These are phyloP conservation scores for Dendryphion nanum DNA, from an alignment of 2,329 filamentous ascomycete species.

Conservation along the genomic window DNA sequence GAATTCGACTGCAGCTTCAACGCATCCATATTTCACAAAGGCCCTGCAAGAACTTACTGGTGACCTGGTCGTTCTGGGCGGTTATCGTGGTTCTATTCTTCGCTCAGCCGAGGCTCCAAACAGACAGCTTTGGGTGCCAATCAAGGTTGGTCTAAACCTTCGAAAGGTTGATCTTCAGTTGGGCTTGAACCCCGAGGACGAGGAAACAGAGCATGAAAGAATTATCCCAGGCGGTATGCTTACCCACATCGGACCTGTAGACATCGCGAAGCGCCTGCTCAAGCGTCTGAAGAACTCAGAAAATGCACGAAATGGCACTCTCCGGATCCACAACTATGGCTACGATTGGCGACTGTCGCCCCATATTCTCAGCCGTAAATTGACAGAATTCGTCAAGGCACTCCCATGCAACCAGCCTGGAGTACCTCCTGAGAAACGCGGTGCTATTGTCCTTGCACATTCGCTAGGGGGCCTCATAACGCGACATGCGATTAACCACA, in stretches of 20 bases:
- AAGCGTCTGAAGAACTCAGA: conserved; percentile 72
- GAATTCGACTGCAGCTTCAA: conserved; percentile 27
- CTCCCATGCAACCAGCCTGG: conserved; percentile 71
- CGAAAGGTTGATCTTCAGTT: conserved; percentile 90
- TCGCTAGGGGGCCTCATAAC: conserved; percentile 86
- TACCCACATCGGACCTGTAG: conserved; percentile 87
- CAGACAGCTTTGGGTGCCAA: conserved; percentile 89
- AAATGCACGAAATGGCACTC: conserved; percentile 67
- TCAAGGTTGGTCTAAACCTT: conserved; percentile 89
- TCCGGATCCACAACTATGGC: conserved; percentile 85
- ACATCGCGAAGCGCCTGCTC: conserved; percentile 80
- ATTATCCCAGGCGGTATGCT: conserved; percentile 86
- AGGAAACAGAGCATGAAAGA: conserved; percentile 77
- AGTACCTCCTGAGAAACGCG: conserved; percentile 54
- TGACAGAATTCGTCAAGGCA: conserved; percentile 71
- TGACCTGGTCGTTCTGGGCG: conserved; percentile 84
- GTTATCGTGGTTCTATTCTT: conserved; percentile 86
- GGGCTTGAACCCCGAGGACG: conserved; percentile 76
- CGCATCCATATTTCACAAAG: conserved; percentile 52
- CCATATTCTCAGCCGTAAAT: conserved; percentile 65
- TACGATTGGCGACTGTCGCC: conserved; percentile 95
- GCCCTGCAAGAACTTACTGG: conserved; percentile 71
- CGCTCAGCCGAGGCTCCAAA: conserved; percentile 78
- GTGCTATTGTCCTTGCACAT: conserved; percentile 81
- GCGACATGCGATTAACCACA: conserved; percentile 80